Conservation (phyloP, 768 basidiomycete species). For the Fomitopsis serialis region DNA sequence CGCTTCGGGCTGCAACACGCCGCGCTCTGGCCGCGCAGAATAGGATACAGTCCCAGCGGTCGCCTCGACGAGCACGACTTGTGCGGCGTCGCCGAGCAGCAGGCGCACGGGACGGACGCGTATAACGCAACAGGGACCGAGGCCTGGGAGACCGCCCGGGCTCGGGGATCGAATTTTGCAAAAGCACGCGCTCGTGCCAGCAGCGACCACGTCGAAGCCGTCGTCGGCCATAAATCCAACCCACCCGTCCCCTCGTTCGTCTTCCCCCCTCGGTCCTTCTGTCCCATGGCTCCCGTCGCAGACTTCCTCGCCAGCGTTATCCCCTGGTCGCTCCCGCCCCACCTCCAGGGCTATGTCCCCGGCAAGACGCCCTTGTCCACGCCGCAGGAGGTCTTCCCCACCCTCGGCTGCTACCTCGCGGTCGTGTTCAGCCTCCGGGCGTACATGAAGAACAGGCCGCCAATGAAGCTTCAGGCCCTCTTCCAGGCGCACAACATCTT, state of each 20-base stretch:
- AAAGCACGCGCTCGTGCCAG: conserved; percentile 21
- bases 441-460: conserved; percentile 73
- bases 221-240: neutral
- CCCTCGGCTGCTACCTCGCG: conserved; percentile 78
- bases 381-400: conserved; percentile 54
- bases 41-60: too few relatives aligned
- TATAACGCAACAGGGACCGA: neutral
- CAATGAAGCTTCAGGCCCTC: conserved; percentile 71
- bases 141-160: neutral
- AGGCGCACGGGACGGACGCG: too few relatives aligned
- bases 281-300: conserved; percentile 66
- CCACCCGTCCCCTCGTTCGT: conserved; percentile 1
- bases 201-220: conserved; percentile 13
- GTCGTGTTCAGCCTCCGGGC: conserved; percentile 82
- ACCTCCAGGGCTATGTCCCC: conserved; percentile 59
- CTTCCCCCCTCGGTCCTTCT: conserved; percentile 17
- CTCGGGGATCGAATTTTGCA: conserved; percentile 5
- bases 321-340: conserved; percentile 49
- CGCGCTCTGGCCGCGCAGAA: too few relatives aligned
- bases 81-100: too few relatives aligned
- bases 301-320: conserved; percentile 59
- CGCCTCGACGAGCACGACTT: too few relatives aligned
- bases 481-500: conserved; percentile 92
- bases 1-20: too few relatives aligned
- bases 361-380: conserved; percentile 83